Evolutionary conservation across 371 early-diverging fungal species (phyloP), one percentile per base, ranked within the genome.

Genomic region (Quaeritorhiza haematococci): DNA sequence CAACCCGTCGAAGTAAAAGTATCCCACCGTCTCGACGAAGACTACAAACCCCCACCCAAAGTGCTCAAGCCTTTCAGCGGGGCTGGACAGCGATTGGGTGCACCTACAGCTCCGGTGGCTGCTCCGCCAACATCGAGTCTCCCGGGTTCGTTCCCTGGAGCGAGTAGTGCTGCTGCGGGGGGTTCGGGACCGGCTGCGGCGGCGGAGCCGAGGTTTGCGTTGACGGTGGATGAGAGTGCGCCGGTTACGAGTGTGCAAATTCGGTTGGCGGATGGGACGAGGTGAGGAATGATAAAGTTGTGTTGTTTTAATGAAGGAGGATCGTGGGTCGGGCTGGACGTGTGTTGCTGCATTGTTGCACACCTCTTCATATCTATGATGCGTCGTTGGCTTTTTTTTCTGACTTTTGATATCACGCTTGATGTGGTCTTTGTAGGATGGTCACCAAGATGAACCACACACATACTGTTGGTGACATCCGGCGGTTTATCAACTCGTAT

Each of bases 1-100:
- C 96, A 96, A 60, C 88, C 85, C 33, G 96, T 96, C 4, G 93
- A 93, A 61, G 84, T 98, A 55, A 78, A 85, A 34, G 92, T 98
- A 0, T 77, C 85, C 4, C 84, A 87, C 46, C 84, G 87, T 41
- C 73, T 88, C 58, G 83, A 92, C 33, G 92, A 96, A 66, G 89
- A 92, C 56, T 97, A 90, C 66, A 72, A 75, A 41, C 87, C 89
- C 35, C 92, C 93, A n/a, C 84, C 88, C 43, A 84, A 85, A 55
- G 58, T 56, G 33, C 13, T 54, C 27, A 26, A 51, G 53, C 87
- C 92, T 21, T 96, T 97, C 67, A 74, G 79, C 30, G 96, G 96
- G 0, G 48, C 83, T 10, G 97, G 98, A 24, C 80, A 87, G 45
- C 84, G 94, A n/a, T 75, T 97, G 13, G 79, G 80, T 8, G 69